Evolutionary conservation across 2,329 filamentous ascomycete species (phyloP).

Genomic region (Xylariomycetidae sp.): DNA sequence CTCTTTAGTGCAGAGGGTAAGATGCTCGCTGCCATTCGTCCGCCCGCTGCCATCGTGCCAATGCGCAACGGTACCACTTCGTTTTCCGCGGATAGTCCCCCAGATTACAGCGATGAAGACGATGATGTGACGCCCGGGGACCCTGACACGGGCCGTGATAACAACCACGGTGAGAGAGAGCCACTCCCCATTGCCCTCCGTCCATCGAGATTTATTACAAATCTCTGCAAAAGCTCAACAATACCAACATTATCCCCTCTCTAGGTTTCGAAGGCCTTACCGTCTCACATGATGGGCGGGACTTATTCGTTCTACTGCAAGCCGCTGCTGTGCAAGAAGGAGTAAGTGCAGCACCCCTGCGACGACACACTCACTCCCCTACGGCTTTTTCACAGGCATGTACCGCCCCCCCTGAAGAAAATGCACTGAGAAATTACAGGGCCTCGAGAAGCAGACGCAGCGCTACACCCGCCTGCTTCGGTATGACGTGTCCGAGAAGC

Average conservation of each 20-base stretch:
- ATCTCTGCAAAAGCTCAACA: too few relatives aligned
- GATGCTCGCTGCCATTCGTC: slow-evolving; percentile 60
- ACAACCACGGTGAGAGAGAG: slow-evolving; percentile 55
- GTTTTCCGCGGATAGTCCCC: slow-evolving; percentile 62
- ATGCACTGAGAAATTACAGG: slow-evolving; percentile 14
- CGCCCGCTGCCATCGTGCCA: slow-evolving; percentile 61
- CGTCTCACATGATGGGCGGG: slow-evolving; percentile 56
- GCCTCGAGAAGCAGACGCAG: slow-evolving; percentile 41
- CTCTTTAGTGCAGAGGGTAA: slow-evolving; percentile 50
- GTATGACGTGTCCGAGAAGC: slow-evolving; percentile 52
- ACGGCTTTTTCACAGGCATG: too few relatives aligned
- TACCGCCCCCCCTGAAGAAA: slow-evolving; percentile 1
- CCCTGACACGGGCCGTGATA: slow-evolving; percentile 57
- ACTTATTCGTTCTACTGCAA: slow-evolving; percentile 62
- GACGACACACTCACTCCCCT: too few relatives aligned
- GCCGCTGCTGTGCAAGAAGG: slow-evolving; percentile 61
- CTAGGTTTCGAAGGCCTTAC: slow-evolving; percentile 63
- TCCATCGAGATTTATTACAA: too few relatives aligned
- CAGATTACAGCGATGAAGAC: slow-evolving; percentile 47
- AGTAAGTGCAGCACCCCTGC: too few relatives aligned
- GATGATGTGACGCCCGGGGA: slow-evolving; percentile 45
- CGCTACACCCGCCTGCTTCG: slow-evolving; percentile 58
- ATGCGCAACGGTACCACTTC: slow-evolving; percentile 55
- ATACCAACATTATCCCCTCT: too few relatives aligned
- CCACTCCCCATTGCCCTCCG: too few relatives aligned